Evolutionary conservation across 1,284 basidiomycete genomes (phyloP).

Genomic region (Tylopilus sp.): DNA sequence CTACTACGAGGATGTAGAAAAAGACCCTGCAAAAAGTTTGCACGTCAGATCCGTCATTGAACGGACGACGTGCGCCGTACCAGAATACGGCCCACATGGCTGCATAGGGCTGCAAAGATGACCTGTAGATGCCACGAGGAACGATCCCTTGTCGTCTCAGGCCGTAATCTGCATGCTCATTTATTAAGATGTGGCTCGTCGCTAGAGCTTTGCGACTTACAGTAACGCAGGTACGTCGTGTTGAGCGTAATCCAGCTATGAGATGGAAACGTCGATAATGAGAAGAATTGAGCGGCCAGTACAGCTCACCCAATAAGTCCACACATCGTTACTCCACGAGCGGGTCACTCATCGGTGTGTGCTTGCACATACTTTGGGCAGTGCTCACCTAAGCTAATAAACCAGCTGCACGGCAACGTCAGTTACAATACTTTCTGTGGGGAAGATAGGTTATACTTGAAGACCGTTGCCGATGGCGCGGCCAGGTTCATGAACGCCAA

Average conservation of each 20-base stretch:
- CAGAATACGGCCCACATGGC: conserved; percentile 32
- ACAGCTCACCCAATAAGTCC: conserved; percentile 42
- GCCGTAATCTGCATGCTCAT: conserved; percentile 44
- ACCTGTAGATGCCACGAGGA: conserved; percentile 29
- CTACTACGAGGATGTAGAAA: conserved; percentile 41
- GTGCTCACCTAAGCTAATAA: conserved; percentile 41
- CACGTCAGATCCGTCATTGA: not conserved
- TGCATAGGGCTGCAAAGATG: conserved; percentile 28
- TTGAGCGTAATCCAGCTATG: conserved; percentile 44
- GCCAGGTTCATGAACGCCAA: conserved; percentile 24
- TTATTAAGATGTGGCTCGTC: conserved; percentile 22
- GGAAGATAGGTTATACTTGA: conserved; percentile 17
- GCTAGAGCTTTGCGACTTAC: conserved; percentile 12
- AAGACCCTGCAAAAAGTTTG: conserved; percentile 28
- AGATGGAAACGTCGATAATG: not conserved
- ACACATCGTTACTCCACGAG: conserved; percentile 40
- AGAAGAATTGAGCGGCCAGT: not conserved
- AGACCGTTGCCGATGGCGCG: conserved; percentile 20
- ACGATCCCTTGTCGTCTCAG: conserved; percentile 54
- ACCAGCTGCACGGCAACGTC: conserved; percentile 36
- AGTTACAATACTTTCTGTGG: not conserved
- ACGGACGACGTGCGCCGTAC: conserved; percentile 9
- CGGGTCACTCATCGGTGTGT: not conserved
- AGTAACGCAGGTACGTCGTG: conserved; percentile 50
- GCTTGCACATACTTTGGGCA: not conserved